Evolutionary conservation across 768 basidiomycete genomes (phyloP).

Genomic region (Leccinum arenicola): DNA sequence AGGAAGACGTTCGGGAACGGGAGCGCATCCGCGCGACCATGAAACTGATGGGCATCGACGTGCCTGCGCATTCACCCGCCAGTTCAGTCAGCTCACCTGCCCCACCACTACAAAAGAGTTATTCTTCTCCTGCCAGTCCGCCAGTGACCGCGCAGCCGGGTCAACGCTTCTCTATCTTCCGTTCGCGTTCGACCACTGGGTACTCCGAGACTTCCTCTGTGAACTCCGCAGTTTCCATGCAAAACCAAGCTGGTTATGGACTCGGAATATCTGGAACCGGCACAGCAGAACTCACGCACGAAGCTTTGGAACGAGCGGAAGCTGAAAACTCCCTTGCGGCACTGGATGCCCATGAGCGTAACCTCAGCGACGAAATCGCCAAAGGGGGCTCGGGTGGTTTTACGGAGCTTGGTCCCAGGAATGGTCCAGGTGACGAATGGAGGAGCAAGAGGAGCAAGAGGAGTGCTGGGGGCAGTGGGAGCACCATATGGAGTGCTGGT

Average conservation of each 20-base stretch:
- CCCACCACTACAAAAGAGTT: slow-evolving; percentile 39
- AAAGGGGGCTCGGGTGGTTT: slow-evolving; percentile 73
- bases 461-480: slow-evolving; percentile 64
- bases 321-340: slow-evolving; percentile 73
- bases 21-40: slow-evolving; percentile 88
- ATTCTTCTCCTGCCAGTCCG: slow-evolving; percentile 36
- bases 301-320: slow-evolving; percentile 75
- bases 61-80: slow-evolving; percentile 49
- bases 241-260: slow-evolving; percentile 33
- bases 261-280: slow-evolving; percentile 29
- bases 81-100: slow-evolving; percentile 24
- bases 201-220: slow-evolving; percentile 48
- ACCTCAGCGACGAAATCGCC: slow-evolving; percentile 69
- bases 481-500: slow-evolving; percentile 87
- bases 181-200: slow-evolving; percentile 43
- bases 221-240: slow-evolving; percentile 40
- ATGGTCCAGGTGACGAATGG: slow-evolving; percentile 46
- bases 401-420: slow-evolving; percentile 65
- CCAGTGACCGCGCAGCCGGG: slow-evolving; percentile 27
- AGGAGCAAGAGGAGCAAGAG: slow-evolving; percentile 48
- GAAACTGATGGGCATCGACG: slow-evolving; percentile 89
- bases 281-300: slow-evolving; percentile 56
- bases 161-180: slow-evolving; percentile 73
- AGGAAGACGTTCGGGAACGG: slow-evolving; percentile 84
- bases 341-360: slow-evolving; percentile 77